phyloP scores from a whole-genome alignment of 108 stramenopile species.

The Cylindrotheca fusiformis region DNA sequence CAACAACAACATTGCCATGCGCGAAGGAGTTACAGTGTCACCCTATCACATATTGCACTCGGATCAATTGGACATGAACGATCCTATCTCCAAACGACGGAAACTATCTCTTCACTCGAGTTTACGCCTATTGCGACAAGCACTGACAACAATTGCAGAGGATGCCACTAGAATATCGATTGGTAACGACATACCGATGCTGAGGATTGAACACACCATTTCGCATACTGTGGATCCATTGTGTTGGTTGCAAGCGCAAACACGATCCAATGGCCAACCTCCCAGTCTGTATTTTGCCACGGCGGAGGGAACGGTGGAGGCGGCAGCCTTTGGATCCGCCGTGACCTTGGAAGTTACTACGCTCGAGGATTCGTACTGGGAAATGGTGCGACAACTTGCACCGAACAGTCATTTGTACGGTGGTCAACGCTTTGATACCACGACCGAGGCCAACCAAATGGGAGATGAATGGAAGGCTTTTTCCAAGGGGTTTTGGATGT shows the following conservation, averaged over 20 bases:
- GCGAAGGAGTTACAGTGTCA: slow-evolving; percentile 1
- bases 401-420: slow-evolving; percentile 53
- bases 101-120: slow-evolving; percentile 11
- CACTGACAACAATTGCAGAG: neutral
- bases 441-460: slow-evolving; percentile 1
- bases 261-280: slow-evolving; percentile 3
- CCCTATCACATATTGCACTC: slow-evolving; percentile 28
- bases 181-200: neutral
- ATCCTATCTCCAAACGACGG: neutral
- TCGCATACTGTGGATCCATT: slow-evolving; percentile 58
- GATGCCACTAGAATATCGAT: neutral
- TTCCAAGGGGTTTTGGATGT: slow-evolving; percentile 67
- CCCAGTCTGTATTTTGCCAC: slow-evolving; percentile 58
- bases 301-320: slow-evolving; percentile 58
- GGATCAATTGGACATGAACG: slow-evolving; percentile 9
- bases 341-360: slow-evolving; percentile 4
- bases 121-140: slow-evolving; percentile 15
- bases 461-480: slow-evolving; percentile 72
- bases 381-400: slow-evolving; percentile 36
- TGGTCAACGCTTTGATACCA: slow-evolving; percentile 66
- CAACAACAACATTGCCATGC: too few relatives aligned
- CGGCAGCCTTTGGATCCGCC: slow-evolving; percentile 54
- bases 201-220: slow-evolving; percentile 56
- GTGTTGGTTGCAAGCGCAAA: slow-evolving; percentile 71
- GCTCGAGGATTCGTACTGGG: slow-evolving; percentile 28